Conservation (phyloP, 768 basidiomycete genomes). For the Candolleomyces eurysporus region DNA sequence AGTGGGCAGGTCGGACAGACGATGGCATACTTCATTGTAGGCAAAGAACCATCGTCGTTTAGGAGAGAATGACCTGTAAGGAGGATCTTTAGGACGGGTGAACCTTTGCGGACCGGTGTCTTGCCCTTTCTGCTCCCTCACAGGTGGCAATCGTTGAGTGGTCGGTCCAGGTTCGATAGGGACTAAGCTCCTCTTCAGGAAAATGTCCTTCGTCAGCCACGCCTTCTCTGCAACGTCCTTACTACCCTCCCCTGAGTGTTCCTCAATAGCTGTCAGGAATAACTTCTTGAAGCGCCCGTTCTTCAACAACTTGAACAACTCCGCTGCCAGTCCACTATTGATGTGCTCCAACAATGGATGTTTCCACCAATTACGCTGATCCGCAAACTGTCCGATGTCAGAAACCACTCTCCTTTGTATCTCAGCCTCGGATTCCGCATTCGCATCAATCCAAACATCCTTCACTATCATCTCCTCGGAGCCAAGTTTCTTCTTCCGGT, state of each 20-base stretch:
- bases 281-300: neutral
- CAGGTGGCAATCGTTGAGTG: too few species aligned
- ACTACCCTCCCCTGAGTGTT: neutral
- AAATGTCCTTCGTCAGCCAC: neutral
- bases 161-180: neutral
- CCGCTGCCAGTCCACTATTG: neutral
- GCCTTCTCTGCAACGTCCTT: neutral
- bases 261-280: neutral
- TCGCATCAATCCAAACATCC: constrained; percentile 1
- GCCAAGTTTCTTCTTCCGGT: neutral
- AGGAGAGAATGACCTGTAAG: neutral
- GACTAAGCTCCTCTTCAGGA: neutral
- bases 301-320: neutral
- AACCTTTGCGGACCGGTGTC: neutral
- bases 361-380: neutral
- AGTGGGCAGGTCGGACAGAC: neutral
- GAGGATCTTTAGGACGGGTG: neutral
- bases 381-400: neutral
- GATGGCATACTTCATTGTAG: neutral
- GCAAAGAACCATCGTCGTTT: constrained; percentile 3
- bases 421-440: neutral
- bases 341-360: neutral
- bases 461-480: neutral
- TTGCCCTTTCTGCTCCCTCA: neutral
- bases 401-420: neutral